phyloP scores from a whole-genome alignment of 2,329 filamentous ascomycete genomes.

The Aspergillus pseudoterreus region DNA sequence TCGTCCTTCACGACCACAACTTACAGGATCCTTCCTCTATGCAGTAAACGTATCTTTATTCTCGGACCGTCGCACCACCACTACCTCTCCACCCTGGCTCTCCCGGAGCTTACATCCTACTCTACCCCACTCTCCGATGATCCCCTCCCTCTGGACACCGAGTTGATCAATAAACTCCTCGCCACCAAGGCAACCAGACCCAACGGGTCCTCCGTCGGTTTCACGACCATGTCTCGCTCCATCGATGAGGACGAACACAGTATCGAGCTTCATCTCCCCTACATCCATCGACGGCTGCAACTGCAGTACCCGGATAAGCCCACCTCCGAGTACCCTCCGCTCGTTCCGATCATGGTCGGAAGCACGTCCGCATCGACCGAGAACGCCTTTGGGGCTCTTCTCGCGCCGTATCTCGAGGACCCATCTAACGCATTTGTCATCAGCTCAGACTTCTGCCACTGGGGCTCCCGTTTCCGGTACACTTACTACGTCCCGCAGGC shows the following conservation, averaged over 20 bases:
- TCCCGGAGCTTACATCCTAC: constrained; percentile 64
- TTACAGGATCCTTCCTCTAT: neutral
- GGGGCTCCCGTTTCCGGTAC: constrained; percentile 82
- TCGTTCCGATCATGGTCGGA: constrained; percentile 85
- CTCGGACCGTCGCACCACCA: constrained; percentile 90
- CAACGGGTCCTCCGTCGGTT: constrained; percentile 32
- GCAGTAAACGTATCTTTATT: constrained; percentile 80
- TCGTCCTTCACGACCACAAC: neutral
- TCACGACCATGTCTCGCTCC: constrained; percentile 55
- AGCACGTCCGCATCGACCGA: constrained; percentile 66
- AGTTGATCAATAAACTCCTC: constrained; percentile 38
- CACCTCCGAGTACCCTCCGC: constrained; percentile 59
- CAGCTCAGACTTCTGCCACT: constrained; percentile 96
- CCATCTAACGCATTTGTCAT: constrained; percentile 75
- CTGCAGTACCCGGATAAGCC: constrained; percentile 49
- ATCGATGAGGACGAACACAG: constrained; percentile 85
- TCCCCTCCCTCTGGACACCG: constrained; percentile 43
- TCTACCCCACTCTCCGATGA: constrained; percentile 42
- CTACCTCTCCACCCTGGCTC: constrained; percentile 71
- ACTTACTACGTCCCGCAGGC: constrained; percentile 66
- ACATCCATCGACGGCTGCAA: constrained; percentile 75
- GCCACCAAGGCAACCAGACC: constrained; percentile 24
- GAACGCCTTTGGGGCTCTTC: constrained; percentile 61
- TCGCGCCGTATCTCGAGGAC: constrained; percentile 75
- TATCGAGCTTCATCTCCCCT: constrained; percentile 94